Conservation (phyloP, 2,329 filamentous ascomycete species). For the Hypoxylon rubiginosum region DNA sequence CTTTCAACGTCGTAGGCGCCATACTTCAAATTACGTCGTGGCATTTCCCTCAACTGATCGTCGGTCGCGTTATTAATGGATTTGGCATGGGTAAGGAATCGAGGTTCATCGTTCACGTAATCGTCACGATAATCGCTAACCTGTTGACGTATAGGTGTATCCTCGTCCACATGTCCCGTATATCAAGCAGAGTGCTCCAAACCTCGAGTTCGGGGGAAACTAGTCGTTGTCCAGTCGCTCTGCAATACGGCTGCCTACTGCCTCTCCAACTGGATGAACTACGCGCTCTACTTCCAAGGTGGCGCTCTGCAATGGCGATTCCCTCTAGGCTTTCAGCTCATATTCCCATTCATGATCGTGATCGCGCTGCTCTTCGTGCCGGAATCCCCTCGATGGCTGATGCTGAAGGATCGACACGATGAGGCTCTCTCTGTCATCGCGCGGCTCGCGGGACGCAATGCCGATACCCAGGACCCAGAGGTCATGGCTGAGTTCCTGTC, state of each 20-base stretch:
- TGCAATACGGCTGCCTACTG: slow-evolving; percentile 55
- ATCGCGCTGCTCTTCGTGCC: slow-evolving; percentile 49
- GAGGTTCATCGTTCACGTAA: background rate
- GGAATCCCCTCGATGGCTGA: slow-evolving; percentile 58
- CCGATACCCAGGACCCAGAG: slow-evolving; percentile 40
- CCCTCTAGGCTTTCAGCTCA: slow-evolving; percentile 53
- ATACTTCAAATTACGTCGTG: slow-evolving; percentile 62
- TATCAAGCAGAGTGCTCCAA: slow-evolving; percentile 45
- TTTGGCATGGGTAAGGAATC: slow-evolving; percentile 41
- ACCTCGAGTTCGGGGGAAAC: slow-evolving; percentile 41
- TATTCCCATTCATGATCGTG: slow-evolving; percentile 54
- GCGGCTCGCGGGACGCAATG: slow-evolving; percentile 61
- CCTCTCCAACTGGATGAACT: slow-evolving; percentile 63
- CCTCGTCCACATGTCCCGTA: slow-evolving; percentile 46
- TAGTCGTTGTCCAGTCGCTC: slow-evolving; percentile 45
- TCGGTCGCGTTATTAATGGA: slow-evolving; percentile 46
- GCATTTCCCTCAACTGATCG: slow-evolving; percentile 42
- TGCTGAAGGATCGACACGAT: slow-evolving; percentile 63
- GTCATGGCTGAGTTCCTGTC: slow-evolving; percentile 53
- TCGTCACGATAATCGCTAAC: background rate
- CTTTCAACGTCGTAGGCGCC: slow-evolving; percentile 74
- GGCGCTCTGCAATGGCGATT: slow-evolving; percentile 54
- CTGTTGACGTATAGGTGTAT: slow-evolving; percentile 18
- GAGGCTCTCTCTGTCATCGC: slow-evolving; percentile 62
- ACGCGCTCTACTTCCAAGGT: slow-evolving; percentile 52